Base-by-base conservation (phyloP, 1,139 yeast genomes). In the Groenewaldozyma sp. region DNA sequence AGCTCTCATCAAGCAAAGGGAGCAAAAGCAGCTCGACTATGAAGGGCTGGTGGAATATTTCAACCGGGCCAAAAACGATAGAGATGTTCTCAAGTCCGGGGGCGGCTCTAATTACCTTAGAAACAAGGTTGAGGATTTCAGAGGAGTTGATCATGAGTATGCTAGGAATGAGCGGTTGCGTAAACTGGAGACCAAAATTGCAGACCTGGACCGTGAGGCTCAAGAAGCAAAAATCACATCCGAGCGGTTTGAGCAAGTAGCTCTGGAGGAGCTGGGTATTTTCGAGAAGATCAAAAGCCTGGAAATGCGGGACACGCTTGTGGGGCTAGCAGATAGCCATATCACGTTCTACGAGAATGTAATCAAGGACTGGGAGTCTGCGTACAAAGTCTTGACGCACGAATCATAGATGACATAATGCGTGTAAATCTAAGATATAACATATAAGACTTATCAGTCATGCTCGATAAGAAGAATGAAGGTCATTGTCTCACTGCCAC, bases 11-110 rank as follows among this genome's bases (percentile, higher is more conserved):
- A 88, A 82, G 55, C 70, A 83, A 41, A 86, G 91, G 48, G 98
- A 91, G 55, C 91, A 86, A 56, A 88, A 88, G 59, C 88, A 83
- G 51, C 74, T 88, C 31, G 98, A 91, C 59, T 76, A 82, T 52
- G 96, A 91, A 55, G 94, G 83, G 36, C 67, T 91, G 38, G 75
- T 76, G 34, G 94, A 82, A 42, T 88, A 88, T 56, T 66, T 87
- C 40, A 68, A 71, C 34, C 82, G 83, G 54, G 76, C 94, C 0
- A 70, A 73, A 42, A 62, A 63, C 24, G 97, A 91, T 49, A 75
- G 79, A 46, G 75, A 76, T 29, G 66, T 67, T 31, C 54, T 83
- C 33, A 65, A 76, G 42, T 72, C 80, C n/a, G 65, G 69, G 24
- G 70, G 72, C 10, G 71, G 76, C 2, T 64, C 71, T 19, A 72